Evolutionary conservation across 2,329 filamentous ascomycete species (phyloP).

Genomic region (Lecanicillium sp.): DNA sequence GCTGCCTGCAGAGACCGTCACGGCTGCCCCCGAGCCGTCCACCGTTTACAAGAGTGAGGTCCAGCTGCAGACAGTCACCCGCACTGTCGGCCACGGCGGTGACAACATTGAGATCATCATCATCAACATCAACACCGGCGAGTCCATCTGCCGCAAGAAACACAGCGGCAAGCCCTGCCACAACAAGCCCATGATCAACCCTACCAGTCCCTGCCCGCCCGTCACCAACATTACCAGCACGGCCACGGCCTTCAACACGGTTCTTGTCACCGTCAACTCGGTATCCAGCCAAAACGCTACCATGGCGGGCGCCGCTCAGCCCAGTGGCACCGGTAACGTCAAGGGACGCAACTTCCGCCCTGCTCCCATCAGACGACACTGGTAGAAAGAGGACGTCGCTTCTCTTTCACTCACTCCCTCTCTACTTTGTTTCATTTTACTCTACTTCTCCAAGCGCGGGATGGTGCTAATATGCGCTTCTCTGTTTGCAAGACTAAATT

Average conservation of each 20-base stretch:
- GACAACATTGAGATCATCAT: conserved; percentile 28
- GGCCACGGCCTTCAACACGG: conserved; percentile 31
- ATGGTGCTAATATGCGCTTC: neutral
- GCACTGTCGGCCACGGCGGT: conserved; percentile 19
- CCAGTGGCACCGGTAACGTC: neutral
- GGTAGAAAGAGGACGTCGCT: neutral
- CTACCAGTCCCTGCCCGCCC: conserved; percentile 19
- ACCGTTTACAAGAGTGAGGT: conserved; percentile 16
- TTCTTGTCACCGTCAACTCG: conserved; percentile 25
- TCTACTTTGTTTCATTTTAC: neutral
- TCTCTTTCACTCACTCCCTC: neutral
- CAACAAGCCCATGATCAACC: conserved; percentile 13
- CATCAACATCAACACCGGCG: conserved; percentile 26
- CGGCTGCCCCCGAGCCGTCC: conserved; percentile 18
- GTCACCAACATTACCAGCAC: conserved; percentile 25
- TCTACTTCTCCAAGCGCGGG: neutral
- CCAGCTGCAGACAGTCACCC: conserved; percentile 21
- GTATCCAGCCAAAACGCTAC: neutral
- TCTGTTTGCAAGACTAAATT: neutral
- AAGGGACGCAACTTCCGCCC: neutral
- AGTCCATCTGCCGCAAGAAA: conserved; percentile 23
- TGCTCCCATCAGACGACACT: neutral
- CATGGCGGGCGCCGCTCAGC: neutral
- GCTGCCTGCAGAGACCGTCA: conserved; percentile 19
- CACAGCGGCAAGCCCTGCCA: conserved; percentile 24